These are phyloP conservation scores for Ettlia oleoabundans DNA, from an alignment of 139 green algal species.

Conservation along the genomic window DNA sequence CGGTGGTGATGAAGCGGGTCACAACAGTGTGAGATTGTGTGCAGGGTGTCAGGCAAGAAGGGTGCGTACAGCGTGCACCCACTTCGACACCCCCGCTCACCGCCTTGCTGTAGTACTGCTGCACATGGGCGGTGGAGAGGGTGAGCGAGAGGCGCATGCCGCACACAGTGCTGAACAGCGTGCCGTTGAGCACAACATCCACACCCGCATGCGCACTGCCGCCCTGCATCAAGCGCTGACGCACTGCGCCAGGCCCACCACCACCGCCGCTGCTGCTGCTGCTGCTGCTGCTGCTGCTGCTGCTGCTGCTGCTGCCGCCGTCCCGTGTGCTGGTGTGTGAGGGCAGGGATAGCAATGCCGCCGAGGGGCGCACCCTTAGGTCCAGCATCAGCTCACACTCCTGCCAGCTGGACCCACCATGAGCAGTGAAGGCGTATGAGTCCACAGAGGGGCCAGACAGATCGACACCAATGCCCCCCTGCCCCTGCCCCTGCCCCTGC, in stretches of 20 bases:
- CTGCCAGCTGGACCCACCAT: slow-evolving; percentile 26
- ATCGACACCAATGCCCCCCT: too few relatives aligned
- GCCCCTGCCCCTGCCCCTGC: too few relatives aligned
- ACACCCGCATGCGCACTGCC: background rate
- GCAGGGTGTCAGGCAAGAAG: background rate
- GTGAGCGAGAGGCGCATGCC: slow-evolving; percentile 60
- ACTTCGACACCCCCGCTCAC: background rate
- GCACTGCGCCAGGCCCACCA: too few relatives aligned
- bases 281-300: too few relatives aligned
- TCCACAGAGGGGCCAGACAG: too few relatives aligned
- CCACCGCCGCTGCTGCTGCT: too few relatives aligned
- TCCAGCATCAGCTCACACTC: slow-evolving; percentile 18
- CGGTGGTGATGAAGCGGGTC: too few relatives aligned
- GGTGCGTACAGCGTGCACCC: background rate
- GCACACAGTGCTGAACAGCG: slow-evolving; percentile 60
- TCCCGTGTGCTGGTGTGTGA: background rate
- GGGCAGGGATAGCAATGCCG: too few relatives aligned
- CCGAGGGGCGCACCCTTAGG: background rate
- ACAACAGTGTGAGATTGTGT: too few relatives aligned
- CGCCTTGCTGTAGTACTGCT: slow-evolving; percentile 77
- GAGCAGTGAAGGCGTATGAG: too few relatives aligned
- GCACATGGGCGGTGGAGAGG: slow-evolving; percentile 60
- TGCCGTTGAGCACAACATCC: slow-evolving; percentile 56
- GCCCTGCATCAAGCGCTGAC: too few relatives aligned
- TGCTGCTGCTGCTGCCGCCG: background rate